Evolutionary conservation across 2,329 filamentous ascomycete genomes (phyloP).

Genomic region (Aureobasidium musti): DNA sequence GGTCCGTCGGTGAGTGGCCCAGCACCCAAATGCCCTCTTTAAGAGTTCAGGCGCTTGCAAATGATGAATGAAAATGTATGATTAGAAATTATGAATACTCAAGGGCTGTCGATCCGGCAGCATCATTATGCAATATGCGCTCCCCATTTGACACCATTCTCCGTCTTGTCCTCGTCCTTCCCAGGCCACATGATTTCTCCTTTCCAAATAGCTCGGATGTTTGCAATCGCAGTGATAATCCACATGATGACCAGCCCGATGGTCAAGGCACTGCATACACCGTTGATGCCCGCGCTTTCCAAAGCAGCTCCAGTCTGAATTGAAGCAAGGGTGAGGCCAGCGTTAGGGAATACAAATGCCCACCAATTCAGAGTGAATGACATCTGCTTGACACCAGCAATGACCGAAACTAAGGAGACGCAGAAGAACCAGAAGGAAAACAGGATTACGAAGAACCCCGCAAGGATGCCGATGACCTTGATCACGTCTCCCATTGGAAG

Average conservation of each 20-base stretch:
- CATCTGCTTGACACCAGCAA: slow-evolving; percentile 47
- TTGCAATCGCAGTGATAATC: slow-evolving; percentile 54
- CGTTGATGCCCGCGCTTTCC: slow-evolving; percentile 55
- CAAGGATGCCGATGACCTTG: slow-evolving; percentile 46
- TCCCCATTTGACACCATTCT: slow-evolving; percentile 34
- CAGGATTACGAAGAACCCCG: slow-evolving; percentile 52
- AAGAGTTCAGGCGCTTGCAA: no score
- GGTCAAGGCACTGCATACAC: slow-evolving; percentile 59
- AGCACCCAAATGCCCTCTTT: no score
- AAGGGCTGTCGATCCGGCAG: neutral
- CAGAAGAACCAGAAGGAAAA: slow-evolving; percentile 56
- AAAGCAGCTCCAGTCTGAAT: slow-evolving; percentile 60
- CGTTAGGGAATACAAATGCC: slow-evolving; percentile 68
- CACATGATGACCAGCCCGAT: slow-evolving; percentile 58
- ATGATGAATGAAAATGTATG: neutral
- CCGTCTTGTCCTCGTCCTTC: slow-evolving; percentile 58
- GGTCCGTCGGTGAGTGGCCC: no score
- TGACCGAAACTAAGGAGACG: slow-evolving; percentile 45
- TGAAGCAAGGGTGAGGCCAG: slow-evolving; percentile 61
- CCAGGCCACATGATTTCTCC: slow-evolving; percentile 60
- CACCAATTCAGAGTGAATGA: slow-evolving; percentile 59
- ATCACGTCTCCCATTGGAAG: slow-evolving; percentile 44
- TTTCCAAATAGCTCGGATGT: slow-evolving; percentile 54
- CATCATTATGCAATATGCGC: slow-evolving; percentile 3
- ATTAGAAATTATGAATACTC: neutral